phyloP scores from a whole-genome alignment of 2,329 filamentous ascomycete genomes.

The Aspergillus transmontanensis region DNA sequence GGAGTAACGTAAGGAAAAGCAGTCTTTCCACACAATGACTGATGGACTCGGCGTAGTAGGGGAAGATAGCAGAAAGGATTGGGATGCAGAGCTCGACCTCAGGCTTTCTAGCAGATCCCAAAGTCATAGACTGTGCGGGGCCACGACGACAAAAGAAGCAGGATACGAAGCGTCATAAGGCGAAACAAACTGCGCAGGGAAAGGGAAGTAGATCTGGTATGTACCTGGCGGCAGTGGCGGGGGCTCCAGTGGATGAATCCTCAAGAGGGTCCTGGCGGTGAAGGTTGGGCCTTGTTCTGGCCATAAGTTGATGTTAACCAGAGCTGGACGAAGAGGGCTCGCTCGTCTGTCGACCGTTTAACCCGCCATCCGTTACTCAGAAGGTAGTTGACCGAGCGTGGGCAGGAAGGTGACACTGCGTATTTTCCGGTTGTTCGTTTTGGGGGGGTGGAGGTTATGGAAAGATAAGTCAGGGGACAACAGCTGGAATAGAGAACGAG shows the following conservation, averaged over 20 bases:
- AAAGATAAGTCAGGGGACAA: slow-evolving; percentile 8
- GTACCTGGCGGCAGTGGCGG: slow-evolving; percentile 41
- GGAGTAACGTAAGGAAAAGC: background rate
- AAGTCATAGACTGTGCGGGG: slow-evolving; percentile 8
- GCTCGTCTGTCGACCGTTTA: slow-evolving; percentile 39
- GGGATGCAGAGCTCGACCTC: slow-evolving; percentile 4
- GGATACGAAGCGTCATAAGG: slow-evolving; percentile 4
- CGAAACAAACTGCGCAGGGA: slow-evolving; percentile 6
- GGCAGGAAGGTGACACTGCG: slow-evolving; percentile 24
- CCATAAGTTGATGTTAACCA: slow-evolving; percentile 47
- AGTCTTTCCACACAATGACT: background rate
- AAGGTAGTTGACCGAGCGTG: slow-evolving; percentile 16
- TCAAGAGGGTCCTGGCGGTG: slow-evolving; percentile 47
- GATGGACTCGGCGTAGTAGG: background rate
- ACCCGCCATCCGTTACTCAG: slow-evolving; percentile 46
- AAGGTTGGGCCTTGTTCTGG: slow-evolving; percentile 48
- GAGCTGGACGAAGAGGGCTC: slow-evolving; percentile 33
- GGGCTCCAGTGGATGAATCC: slow-evolving; percentile 40
- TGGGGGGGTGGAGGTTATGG: slow-evolving; percentile 12
- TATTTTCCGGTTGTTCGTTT: slow-evolving; percentile 12
- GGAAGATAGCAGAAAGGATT: slow-evolving; percentile 1
- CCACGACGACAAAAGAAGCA: slow-evolving; percentile 8
- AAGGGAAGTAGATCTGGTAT: slow-evolving; percentile 27
- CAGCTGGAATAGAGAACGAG: background rate
- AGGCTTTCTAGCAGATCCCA: slow-evolving; percentile 7